Conservation (phyloP, 2,329 filamentous ascomycete species). For the Neopestalotiopsis sp. region DNA sequence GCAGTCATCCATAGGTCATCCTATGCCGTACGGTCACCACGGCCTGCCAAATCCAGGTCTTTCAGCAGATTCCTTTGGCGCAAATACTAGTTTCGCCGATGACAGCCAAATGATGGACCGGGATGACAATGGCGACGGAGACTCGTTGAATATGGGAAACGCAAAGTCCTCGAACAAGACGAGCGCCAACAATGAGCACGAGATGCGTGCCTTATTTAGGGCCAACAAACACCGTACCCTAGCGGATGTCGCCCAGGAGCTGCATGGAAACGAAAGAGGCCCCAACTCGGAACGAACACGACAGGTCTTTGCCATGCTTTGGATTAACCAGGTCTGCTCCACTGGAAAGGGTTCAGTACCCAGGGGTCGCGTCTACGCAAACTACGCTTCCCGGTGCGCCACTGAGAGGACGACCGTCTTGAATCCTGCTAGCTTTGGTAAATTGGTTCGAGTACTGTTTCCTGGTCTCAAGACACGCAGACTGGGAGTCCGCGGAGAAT, state of each 20-base stretch:
- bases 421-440: slow-evolving; percentile 97
- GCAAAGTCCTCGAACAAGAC: slow-evolving; percentile 65
- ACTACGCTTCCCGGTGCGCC: slow-evolving; percentile 91
- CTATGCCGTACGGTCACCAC: slow-evolving; percentile 49
- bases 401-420: slow-evolving; percentile 92
- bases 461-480: slow-evolving; percentile 92
- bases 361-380: slow-evolving; percentile 90
- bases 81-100: slow-evolving; percentile 60
- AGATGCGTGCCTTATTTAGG: slow-evolving; percentile 77
- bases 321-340: slow-evolving; percentile 76
- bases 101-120: slow-evolving; percentile 66
- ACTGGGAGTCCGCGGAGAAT: slow-evolving; percentile 92
- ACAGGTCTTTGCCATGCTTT: slow-evolving; percentile 88
- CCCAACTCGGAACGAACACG: slow-evolving; percentile 83
- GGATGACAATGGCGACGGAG: slow-evolving; percentile 62
- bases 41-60: slow-evolving; percentile 54
- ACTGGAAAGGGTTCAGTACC: slow-evolving; percentile 86
- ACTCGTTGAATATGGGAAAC: slow-evolving; percentile 52
- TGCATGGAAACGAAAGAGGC: slow-evolving; percentile 79
- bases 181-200: slow-evolving; percentile 80
- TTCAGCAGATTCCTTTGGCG: slow-evolving; percentile 57
- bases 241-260: slow-evolving; percentile 74
- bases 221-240: slow-evolving; percentile 70
- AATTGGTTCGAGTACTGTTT: slow-evolving; percentile 94
- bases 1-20: slow-evolving; percentile 49